Conservation (phyloP, 495 filamentous ascomycete genomes). For the Xylaria intraflava region DNA sequence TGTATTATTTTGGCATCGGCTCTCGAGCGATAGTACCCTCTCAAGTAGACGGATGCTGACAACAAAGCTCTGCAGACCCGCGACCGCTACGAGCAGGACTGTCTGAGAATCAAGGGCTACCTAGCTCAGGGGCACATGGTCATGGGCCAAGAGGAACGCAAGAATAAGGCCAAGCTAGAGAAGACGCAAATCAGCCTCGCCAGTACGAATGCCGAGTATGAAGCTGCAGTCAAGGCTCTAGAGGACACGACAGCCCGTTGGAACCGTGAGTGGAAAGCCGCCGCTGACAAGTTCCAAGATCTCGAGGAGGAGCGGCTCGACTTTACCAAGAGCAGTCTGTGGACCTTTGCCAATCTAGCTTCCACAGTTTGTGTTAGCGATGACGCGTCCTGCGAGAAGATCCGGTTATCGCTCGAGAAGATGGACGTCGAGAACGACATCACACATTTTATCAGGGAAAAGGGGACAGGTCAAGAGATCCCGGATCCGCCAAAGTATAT, state of each 20-base stretch:
- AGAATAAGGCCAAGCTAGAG: slow-evolving; percentile 98
- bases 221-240: slow-evolving; percentile 82
- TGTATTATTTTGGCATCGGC: neutral
- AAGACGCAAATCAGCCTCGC: slow-evolving; percentile 96
- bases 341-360: slow-evolving; percentile 94
- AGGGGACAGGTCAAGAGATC: slow-evolving; percentile 91
- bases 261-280: slow-evolving; percentile 97
- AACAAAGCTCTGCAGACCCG: slow-evolving; percentile 51
- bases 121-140: slow-evolving; percentile 99
- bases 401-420: slow-evolving; percentile 87
- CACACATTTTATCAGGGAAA: slow-evolving; percentile 76
- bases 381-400: slow-evolving; percentile 93
- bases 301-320: slow-evolving; percentile 96
- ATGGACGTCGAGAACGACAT: slow-evolving; percentile 98
- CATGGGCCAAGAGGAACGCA: slow-evolving; percentile 97
- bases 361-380: slow-evolving; percentile 99
- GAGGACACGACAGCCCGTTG: slow-evolving; percentile 93
- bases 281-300: slow-evolving; percentile 99
- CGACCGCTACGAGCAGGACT: slow-evolving; percentile 94
- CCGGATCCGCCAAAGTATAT: slow-evolving; percentile 96
- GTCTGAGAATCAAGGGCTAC: slow-evolving; percentile 96
- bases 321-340: slow-evolving; percentile 93
- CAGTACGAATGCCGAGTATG: slow-evolving; percentile 85
- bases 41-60: slow-evolving; percentile 22
- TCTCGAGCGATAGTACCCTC: neutral